Base-by-base conservation (phyloP, 345 rosid species). In the Eucalyptus cladocalyx region DNA sequence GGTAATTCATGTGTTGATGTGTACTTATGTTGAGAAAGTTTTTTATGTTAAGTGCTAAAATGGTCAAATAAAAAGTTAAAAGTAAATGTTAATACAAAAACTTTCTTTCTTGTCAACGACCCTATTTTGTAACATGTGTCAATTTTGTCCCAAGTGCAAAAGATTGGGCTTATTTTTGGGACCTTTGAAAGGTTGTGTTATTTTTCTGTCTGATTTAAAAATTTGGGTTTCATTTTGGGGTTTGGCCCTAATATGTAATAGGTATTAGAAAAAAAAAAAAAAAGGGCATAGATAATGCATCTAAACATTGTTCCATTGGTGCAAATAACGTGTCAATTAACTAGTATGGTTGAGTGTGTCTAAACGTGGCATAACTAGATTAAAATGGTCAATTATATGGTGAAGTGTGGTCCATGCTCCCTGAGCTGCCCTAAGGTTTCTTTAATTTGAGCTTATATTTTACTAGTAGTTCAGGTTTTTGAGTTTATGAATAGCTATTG, bases 381-480 rank as follows among this genome's bases (percentile, higher is more conserved):
- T 60, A 28, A 28, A 60, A 60, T 12, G 9, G 32, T 62, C 69
- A 14, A 62, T 60, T 60, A 53, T 53, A 53, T 53, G 56, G 3
- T 19, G 56, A 53, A 53, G 24, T 53, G 24, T 18, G 56, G 56
- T 19, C 56, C 24, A 53, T 53, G 1, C 56, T 53, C 24, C 24
- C 0, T 53, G 0, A 53, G 24, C 56, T 0, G 2, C 21, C 0
- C 3, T 1, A 18, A 4, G 24, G 5, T 53, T 53, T 53, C 10
- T 19, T 53, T 53, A 0, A 19, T 53, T 19, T 53, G 56, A 53
- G 24, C 56, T 7, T 0, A 53, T 53, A 53, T 53, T 19, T 53
- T 3, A 53, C 10, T 53, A 19, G 3, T 53, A 53, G 24, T 19
- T 53, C 0, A 53, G 2, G 24, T 7, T 53, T 53, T 53, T 19